phyloP scores from a whole-genome alignment of 371 early-diverging fungal species.

The Mucor irregularis region DNA sequence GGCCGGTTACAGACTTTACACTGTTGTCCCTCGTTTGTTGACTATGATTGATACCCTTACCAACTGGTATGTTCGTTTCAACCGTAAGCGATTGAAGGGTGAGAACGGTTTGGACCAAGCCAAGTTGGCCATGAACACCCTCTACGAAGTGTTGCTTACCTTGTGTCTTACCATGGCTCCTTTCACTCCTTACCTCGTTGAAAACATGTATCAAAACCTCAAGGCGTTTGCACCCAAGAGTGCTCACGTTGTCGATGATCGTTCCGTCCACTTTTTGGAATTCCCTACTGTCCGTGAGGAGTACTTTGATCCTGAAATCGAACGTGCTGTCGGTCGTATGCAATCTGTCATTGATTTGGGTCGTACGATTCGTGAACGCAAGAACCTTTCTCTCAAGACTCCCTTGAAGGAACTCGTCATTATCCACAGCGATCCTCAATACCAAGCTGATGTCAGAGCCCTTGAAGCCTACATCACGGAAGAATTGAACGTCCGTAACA shows the following conservation, averaged over 20 bases:
- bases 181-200: conserved; percentile 98
- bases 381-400: conserved; percentile 95
- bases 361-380: conserved; percentile 93
- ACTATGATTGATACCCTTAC: conserved; percentile 95
- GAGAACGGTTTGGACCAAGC: conserved; percentile 90
- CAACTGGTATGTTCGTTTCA: conserved; percentile 99
- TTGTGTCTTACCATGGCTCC: conserved; percentile 97
- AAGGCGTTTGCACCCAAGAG: conserved; percentile 70
- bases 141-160: conserved; percentile 93
- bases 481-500: conserved; percentile 90
- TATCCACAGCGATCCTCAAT: conserved; percentile 86
- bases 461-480: conserved; percentile 89
- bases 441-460: conserved; percentile 82
- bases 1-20: conserved; percentile 96
- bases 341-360: conserved; percentile 98
- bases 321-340: conserved; percentile 94
- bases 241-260: conserved; percentile 67
- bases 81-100: conserved; percentile 97
- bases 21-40: conserved; percentile 92
- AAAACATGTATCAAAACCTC: conserved; percentile 97
- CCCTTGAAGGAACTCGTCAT: conserved; percentile 95
- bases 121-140: conserved; percentile 82
- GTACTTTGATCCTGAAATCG: conserved; percentile 95
- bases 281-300: conserved; percentile 93
- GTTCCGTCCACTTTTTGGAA: conserved; percentile 89